These are phyloP conservation scores for Anastatica hierochuntica DNA, from an alignment of 345 rosid species.

Conservation along the genomic window DNA sequence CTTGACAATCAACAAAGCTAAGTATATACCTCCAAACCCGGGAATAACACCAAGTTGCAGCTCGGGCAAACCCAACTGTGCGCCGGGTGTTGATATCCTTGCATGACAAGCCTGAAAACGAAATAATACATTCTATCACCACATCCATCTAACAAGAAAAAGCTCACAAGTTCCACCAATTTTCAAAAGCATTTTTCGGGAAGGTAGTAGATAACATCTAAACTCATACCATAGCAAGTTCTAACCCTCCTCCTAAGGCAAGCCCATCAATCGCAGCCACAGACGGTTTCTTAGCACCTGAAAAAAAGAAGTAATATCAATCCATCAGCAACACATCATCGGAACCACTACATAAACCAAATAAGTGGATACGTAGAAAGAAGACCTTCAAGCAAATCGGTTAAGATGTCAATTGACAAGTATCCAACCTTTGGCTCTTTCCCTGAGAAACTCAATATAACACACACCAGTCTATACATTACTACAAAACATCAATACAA, in stretches of 20 bases:
- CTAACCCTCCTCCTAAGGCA: constrained; percentile 98
- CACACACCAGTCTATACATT: neutral
- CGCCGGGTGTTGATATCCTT: constrained; percentile 64
- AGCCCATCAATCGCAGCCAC: constrained; percentile 99
- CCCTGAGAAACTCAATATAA: constrained; percentile 33
- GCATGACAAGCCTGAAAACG: constrained; percentile 78
- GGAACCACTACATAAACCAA: neutral
- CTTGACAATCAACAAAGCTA: neutral
- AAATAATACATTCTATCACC: constrained; percentile 7
- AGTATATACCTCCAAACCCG: constrained; percentile 84
- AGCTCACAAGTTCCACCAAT: neutral
- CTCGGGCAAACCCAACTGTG: constrained; percentile 85
- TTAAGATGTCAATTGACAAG: constrained; percentile 51
- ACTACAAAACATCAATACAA: constrained; percentile 6
- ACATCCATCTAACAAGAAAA: neutral
- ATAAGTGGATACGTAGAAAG: neutral
- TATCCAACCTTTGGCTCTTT: constrained; percentile 51
- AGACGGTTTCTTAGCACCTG: constrained; percentile 84
- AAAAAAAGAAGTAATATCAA: constrained; percentile 15
- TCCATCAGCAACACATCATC: constrained; percentile 8
- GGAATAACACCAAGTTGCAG: constrained; percentile 91
- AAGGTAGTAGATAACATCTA: neutral
- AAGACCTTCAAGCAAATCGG: constrained; percentile 72
- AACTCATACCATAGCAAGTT: constrained; percentile 76
- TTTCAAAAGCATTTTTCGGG: constrained; percentile 1